Conservation (phyloP, 805 yeast genomes). For the Spathaspora boniae region DNA sequence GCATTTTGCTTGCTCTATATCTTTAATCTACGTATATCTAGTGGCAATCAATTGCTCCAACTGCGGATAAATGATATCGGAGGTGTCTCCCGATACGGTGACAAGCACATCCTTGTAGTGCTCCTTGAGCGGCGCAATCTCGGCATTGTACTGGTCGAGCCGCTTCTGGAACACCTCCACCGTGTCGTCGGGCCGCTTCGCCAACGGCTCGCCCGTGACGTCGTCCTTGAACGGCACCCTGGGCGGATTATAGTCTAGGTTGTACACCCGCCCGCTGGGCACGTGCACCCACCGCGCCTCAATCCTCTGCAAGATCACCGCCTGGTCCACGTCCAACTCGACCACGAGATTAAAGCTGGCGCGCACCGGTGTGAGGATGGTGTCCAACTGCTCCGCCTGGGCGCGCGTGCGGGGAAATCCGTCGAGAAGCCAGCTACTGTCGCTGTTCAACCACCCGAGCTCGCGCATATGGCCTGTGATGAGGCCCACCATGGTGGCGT, state of each 20-base stretch:
- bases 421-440: conserved; percentile 71
- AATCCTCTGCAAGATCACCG: conserved; percentile 76
- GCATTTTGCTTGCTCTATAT: no score
- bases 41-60: conserved; percentile 26
- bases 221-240: conserved; percentile 78
- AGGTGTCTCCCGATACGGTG: conserved; percentile 69
- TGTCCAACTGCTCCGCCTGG: conserved; percentile 65
- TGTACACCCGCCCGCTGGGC: conserved; percentile 84
- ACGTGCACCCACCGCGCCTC: conserved; percentile 82
- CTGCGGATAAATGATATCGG: conserved; percentile 81
- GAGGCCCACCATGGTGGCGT: conserved; percentile 57
- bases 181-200: conserved; percentile 80
- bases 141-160: conserved; percentile 55
- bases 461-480: conserved; percentile 47
- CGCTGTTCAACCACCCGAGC: conserved; percentile 39
- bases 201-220: conserved; percentile 80
- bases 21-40: no score
- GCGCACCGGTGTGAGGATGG: conserved; percentile 31
- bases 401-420: conserved; percentile 84
- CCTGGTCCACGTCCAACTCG: conserved; percentile 81
- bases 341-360: conserved; percentile 71
- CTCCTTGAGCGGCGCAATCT: conserved; percentile 61
- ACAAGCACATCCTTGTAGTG: conserved; percentile 54
- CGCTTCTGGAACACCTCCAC: conserved; percentile 68
- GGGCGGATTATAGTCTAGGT: conserved; percentile 86